phyloP scores from a whole-genome alignment of 805 yeast species.

The Starmerella sirachaensis region DNA sequence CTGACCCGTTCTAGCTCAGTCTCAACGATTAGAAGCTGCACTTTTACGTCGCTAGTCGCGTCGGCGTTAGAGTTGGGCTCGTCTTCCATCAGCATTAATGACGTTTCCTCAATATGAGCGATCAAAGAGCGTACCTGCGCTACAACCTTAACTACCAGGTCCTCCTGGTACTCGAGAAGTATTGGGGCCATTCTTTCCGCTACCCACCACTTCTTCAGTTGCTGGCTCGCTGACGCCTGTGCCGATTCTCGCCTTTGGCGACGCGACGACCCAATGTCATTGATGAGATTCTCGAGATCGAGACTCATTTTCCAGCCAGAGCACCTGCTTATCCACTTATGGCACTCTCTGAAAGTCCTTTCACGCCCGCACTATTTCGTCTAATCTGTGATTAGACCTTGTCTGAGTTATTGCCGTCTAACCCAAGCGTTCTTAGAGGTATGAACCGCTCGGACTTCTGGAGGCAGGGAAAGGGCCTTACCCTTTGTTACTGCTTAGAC shows the following conservation, averaged over 20 bases:
- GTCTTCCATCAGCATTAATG: conserved; percentile 55
- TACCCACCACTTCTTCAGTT: conserved; percentile 56
- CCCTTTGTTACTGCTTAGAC: too few relatives aligned
- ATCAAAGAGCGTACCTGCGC: conserved; percentile 53
- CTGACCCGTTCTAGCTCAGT: conserved; percentile 82
- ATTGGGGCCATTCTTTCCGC: conserved; percentile 82
- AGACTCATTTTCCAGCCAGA: too few relatives aligned
- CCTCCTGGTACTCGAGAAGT: conserved; percentile 59
- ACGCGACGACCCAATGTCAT: conserved; percentile 46
- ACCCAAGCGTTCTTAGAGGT: too few relatives aligned
- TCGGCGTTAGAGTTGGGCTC: conserved; percentile 1
- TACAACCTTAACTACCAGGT: conserved; percentile 46
- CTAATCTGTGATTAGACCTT: too few relatives aligned
- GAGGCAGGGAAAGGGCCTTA: too few relatives aligned
- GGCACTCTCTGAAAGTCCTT: too few relatives aligned
- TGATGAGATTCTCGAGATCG: conserved; percentile 44
- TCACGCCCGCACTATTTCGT: too few relatives aligned
- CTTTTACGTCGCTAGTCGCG: conserved; percentile 43
- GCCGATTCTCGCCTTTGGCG: background rate
- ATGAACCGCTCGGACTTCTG: too few relatives aligned
- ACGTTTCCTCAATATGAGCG: conserved; percentile 63
- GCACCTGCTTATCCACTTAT: too few relatives aligned
- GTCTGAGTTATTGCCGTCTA: too few relatives aligned
- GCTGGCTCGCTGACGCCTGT: conserved; percentile 13
- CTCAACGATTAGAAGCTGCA: conserved; percentile 74